Evolutionary conservation across 179 eudicot genomes (phyloP).

Genomic region (Beta lomatogona): DNA sequence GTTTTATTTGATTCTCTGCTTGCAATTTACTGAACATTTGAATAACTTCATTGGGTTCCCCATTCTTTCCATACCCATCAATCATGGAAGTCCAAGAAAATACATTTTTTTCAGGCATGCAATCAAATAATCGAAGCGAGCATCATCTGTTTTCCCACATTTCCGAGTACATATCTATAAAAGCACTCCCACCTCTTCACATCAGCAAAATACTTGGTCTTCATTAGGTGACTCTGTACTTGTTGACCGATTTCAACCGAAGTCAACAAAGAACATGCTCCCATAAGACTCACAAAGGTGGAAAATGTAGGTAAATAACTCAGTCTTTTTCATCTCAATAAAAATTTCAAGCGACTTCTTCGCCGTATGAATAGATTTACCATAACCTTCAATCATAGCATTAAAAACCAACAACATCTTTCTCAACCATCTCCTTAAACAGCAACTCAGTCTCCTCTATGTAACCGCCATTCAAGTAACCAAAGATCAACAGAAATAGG

Average conservation of each 20-base stretch:
- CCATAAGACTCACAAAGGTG: constrained; percentile 77
- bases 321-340: constrained; percentile 62
- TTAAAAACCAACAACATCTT: constrained; percentile 86
- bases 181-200: constrained; percentile 85
- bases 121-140: constrained; percentile 62
- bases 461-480: constrained; percentile 62
- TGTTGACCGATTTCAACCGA: constrained; percentile 70
- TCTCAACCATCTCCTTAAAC: constrained; percentile 49
- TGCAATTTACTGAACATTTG: constrained; percentile 59
- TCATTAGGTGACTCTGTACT: constrained; percentile 62
- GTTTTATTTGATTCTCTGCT: constrained; percentile 32
- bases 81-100: constrained; percentile 97
- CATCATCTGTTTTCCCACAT: constrained; percentile 72
- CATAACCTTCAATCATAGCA: constrained; percentile 98
- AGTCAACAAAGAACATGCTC: constrained; percentile 75
- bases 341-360: constrained; percentile 59
- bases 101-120: constrained; percentile 68
- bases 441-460: constrained; percentile 68
- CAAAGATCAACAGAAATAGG: constrained; percentile 81
- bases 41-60: constrained; percentile 66
- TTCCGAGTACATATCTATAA: constrained; percentile 89
- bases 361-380: constrained; percentile 65
- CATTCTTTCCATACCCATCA: constrained; percentile 91
- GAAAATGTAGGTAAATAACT: constrained; percentile 69
- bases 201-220: constrained; percentile 45